Conservation (phyloP, 1,284 basidiomycete genomes). For the Fistulina hepatica region DNA sequence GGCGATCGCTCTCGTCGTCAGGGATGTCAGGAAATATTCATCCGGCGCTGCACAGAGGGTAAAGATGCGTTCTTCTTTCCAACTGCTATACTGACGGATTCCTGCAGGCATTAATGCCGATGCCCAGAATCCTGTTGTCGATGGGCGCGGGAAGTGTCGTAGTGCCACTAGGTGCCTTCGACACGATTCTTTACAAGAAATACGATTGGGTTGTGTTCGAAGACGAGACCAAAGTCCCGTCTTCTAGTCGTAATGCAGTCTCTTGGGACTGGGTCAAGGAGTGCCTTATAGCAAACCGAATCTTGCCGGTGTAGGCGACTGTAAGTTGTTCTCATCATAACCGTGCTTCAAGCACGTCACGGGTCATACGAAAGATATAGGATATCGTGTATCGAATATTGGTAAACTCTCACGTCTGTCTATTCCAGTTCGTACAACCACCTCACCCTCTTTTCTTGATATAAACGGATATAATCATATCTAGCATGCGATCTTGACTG, state of each 20-base stretch:
- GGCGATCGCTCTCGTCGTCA: constrained; percentile 45
- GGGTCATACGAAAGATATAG: too few relatives aligned
- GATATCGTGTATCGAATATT: too few relatives aligned
- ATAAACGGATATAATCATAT: too few relatives aligned
- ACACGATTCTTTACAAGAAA: constrained; percentile 55
- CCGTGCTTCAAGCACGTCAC: too few relatives aligned
- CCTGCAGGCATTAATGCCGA: constrained; percentile 15
- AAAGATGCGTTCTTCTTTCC: not conserved
- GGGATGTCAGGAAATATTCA: constrained; percentile 38
- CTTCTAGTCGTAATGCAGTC: constrained; percentile 31
- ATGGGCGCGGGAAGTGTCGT: constrained; percentile 68
- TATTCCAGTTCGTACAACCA: too few relatives aligned
- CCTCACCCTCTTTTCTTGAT: too few relatives aligned
- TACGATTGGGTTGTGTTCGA: constrained; percentile 22
- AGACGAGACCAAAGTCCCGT: too few relatives aligned
- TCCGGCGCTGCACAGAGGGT: not conserved
- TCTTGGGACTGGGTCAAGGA: constrained; percentile 73
- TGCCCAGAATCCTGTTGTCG: constrained; percentile 52
- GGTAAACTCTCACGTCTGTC: too few relatives aligned
- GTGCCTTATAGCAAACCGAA: constrained; percentile 53
- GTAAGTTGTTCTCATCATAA: too few relatives aligned
- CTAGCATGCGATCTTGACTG: too few relatives aligned
- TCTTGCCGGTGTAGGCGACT: too few relatives aligned
- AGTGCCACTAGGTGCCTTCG: constrained; percentile 28
- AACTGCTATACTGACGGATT: not conserved